These are phyloP conservation scores for Coelastrella sp. DNA, from an alignment of 139 green algal genomes.

Conservation along the genomic window DNA sequence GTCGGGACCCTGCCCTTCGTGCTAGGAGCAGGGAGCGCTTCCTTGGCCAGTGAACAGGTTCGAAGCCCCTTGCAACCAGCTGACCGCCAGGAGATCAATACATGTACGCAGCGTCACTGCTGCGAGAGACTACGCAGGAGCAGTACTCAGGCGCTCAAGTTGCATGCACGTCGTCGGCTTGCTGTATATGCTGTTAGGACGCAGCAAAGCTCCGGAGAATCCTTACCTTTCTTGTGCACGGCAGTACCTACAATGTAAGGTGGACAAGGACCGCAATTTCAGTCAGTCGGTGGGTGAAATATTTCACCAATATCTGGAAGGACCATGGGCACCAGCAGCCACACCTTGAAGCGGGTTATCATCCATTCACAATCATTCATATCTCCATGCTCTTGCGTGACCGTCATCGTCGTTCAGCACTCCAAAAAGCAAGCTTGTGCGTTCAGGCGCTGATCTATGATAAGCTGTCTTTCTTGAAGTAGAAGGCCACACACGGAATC, in stretches of 20 bases:
- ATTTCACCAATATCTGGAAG: not conserved
- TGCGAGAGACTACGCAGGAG: not conserved
- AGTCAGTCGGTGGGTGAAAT: not conserved
- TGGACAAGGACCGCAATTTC: not conserved
- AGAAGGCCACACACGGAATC: no score
- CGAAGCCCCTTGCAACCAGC: no score
- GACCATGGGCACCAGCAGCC: not conserved
- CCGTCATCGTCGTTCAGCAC: not conserved
- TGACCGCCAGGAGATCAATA: no score
- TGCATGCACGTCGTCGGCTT: slow-evolving; percentile 5
- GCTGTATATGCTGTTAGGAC: not conserved
- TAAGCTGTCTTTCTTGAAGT: no score
- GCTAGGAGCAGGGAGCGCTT: no score
- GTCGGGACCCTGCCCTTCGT: no score
- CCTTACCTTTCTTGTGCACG: slow-evolving; percentile 35
- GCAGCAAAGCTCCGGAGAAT: not conserved
- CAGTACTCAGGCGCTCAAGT: not conserved
- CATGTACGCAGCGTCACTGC: not conserved
- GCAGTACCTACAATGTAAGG: not conserved
- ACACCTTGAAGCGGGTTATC: slow-evolving; percentile 35
- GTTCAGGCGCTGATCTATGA: no score
- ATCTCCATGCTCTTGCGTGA: not conserved
- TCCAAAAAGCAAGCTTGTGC: no score
- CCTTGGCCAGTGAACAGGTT: no score
- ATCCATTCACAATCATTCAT: slow-evolving; percentile 21